phyloP scores from a whole-genome alignment of 805 yeast species.

The Monosporozyma siamensis region DNA sequence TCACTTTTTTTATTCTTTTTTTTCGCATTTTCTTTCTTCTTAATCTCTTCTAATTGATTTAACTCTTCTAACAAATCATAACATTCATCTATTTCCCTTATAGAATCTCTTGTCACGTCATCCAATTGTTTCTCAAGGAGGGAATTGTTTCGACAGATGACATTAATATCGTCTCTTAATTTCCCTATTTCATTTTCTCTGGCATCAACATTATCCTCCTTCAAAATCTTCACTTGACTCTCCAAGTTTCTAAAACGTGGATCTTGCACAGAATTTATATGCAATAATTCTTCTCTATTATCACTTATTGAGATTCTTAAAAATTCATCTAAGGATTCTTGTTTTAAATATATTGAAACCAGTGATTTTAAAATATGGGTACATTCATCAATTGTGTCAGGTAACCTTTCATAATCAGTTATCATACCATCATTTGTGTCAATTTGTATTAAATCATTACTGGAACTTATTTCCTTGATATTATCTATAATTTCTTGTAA shows the following conservation, averaged over 20 bases:
- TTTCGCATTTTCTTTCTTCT: conserved; percentile 1
- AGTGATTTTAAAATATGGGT: conserved; percentile 17
- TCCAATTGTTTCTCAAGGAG: background rate
- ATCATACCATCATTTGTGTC: background rate
- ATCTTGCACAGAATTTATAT: conserved; percentile 19
- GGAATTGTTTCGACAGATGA: conserved; percentile 9
- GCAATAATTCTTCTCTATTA: conserved; percentile 9
- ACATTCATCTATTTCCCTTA: conserved; percentile 22
- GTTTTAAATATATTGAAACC: conserved; percentile 23
- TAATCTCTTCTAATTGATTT: conserved; percentile 11
- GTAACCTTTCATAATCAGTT: conserved; percentile 13
- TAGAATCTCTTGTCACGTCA: conserved; percentile 14
- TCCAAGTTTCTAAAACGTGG: conserved; percentile 15
- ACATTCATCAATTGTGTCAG: conserved; percentile 14
- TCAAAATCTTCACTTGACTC: conserved; percentile 15
- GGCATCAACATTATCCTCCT: conserved; percentile 12
- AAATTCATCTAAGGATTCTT: conserved; percentile 27
- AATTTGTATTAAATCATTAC: background rate
- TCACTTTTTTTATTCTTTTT: conserved; percentile 6
- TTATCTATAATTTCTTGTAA: background rate
- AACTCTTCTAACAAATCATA: conserved; percentile 15
- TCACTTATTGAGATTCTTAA: conserved; percentile 24
- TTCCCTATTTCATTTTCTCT: conserved; percentile 16
- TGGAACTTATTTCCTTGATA: background rate
- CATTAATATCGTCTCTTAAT: conserved; percentile 12